phyloP scores from a whole-genome alignment of 169 alveolate species.

The Plasmodium sp. region DNA sequence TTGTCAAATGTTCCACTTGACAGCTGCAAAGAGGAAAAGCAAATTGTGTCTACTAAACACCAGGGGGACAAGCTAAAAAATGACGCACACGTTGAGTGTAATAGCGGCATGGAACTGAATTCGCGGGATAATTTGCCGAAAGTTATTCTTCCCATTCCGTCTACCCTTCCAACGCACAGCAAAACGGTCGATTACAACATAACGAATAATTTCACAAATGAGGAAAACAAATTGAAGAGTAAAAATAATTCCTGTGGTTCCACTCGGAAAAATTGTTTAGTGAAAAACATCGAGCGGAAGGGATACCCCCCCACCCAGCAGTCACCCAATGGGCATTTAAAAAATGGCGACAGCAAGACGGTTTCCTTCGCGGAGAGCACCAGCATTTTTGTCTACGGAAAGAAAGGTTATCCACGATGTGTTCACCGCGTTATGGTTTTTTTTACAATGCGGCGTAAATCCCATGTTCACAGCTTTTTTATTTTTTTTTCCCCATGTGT shows the following conservation, averaged over 20 bases:
- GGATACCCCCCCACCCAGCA: not conserved
- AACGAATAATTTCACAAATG: constrained; percentile 36
- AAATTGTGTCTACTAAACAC: not conserved
- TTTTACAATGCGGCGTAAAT: too few relatives aligned
- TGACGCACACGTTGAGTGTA: not conserved
- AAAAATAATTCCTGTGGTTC: not conserved
- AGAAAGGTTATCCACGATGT: not conserved
- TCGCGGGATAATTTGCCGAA: not conserved
- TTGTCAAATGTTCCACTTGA: not conserved
- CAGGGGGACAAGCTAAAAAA: not conserved
- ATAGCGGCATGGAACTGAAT: not conserved
- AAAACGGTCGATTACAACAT: constrained; percentile 13
- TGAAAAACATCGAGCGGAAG: not conserved
- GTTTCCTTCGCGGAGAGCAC: constrained; percentile 44
- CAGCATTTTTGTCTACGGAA: constrained; percentile 9
- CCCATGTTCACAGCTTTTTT: not conserved
- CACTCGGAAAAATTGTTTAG: not conserved
- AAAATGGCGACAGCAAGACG: constrained; percentile 1
- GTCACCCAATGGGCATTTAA: constrained; percentile 3
- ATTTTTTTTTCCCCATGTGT: not conserved
- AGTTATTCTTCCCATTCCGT: not conserved
- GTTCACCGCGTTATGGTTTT: not conserved
- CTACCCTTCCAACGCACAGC: not conserved
- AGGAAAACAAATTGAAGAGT: not conserved
- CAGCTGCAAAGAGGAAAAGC: not conserved